Conservation (phyloP, 768 basidiomycete genomes). For the Cystofilobasidium bisporidii region DNA sequence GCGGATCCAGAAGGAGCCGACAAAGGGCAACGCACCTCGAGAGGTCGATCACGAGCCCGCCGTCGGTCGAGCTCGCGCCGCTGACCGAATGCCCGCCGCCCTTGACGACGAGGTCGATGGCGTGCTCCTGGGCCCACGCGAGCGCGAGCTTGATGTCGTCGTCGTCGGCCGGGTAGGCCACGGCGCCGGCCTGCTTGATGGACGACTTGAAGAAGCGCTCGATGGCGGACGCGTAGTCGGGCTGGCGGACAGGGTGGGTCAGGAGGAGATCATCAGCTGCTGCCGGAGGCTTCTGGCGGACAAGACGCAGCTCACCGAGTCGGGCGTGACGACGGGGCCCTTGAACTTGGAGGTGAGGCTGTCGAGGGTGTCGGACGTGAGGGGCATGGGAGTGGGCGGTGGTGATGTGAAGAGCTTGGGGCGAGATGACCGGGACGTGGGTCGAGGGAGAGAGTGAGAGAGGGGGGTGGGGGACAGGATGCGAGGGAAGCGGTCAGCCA, state of each 20-base stretch:
- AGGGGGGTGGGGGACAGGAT: too few relatives aligned
- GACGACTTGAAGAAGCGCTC: background rate
- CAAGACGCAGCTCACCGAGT: background rate
- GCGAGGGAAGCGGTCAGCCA: too few relatives aligned
- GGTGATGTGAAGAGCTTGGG: background rate
- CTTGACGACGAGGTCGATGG: constrained; percentile 20
- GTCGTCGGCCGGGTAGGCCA: background rate
- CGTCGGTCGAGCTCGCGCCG: constrained; percentile 23
- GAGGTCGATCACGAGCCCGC: constrained; percentile 28
- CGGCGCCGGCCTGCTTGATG: background rate
- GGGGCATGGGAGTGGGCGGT: background rate
- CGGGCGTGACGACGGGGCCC: background rate
- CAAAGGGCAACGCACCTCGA: background rate
- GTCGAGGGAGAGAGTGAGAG: background rate
- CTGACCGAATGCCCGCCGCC: constrained; percentile 26
- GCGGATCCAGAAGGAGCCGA: background rate
- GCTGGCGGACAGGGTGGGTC: background rate
- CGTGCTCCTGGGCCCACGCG: background rate
- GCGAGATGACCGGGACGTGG: background rate
- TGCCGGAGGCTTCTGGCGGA: too few relatives aligned
- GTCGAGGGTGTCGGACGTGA: background rate
- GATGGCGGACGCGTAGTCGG: background rate
- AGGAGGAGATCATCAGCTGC: too few relatives aligned
- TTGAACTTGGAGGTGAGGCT: background rate
- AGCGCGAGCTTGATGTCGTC: constrained; percentile 5